A percentile compares a stretch with the other conserved stretches of the same genome.
These are phyloP conservation scores for Hyphodiscus sp. DNA, from an alignment of 2,329 filamentous ascomycete species.

Conservation along the genomic window DNA sequence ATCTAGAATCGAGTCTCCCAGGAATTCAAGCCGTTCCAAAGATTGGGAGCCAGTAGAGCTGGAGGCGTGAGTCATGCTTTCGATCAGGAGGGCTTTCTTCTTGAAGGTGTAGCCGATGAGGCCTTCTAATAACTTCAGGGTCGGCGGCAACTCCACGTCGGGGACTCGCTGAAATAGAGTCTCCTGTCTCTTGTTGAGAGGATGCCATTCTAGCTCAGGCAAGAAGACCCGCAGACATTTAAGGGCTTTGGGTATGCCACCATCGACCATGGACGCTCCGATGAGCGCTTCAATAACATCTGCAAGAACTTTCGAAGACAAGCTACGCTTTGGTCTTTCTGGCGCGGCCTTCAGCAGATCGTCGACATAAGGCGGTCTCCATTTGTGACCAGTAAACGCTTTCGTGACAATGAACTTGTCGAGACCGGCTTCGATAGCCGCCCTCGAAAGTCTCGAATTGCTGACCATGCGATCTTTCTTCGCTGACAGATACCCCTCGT, in stretches of 20 bases:
- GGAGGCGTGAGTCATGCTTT: constrained; percentile 77
- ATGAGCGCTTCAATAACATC: constrained; percentile 85
- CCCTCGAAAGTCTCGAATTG: constrained; percentile 65
- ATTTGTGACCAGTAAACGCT: constrained; percentile 62
- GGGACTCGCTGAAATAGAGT: constrained; percentile 39
- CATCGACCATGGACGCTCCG: constrained; percentile 65
- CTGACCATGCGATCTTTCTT: constrained; percentile 65
- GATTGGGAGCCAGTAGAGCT: constrained; percentile 39
- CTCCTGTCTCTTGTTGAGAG: constrained; percentile 35
- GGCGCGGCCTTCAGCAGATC: constrained; percentile 30
- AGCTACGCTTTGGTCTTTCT: constrained; percentile 19
- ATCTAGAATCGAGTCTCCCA: constrained; percentile 83
- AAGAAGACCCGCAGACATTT: constrained; percentile 62
- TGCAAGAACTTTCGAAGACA: constrained; percentile 75
- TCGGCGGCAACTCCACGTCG: constrained; percentile 32
- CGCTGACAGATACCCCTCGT: constrained; percentile 67
- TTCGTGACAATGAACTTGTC: constrained; percentile 67
- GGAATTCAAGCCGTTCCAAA: constrained; percentile 75
- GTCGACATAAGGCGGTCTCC: constrained; percentile 58
- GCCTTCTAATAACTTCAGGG: constrained; percentile 46
- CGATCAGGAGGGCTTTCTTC: constrained; percentile 61
- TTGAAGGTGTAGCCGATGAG: constrained; percentile 67
- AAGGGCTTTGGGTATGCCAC: constrained; percentile 57
- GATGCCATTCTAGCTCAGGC: constrained; percentile 48
- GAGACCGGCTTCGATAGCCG: constrained; percentile 56